These are phyloP conservation scores for Cyclotella atomus DNA, from an alignment of 108 stramenopile genomes.

Conservation along the genomic window DNA sequence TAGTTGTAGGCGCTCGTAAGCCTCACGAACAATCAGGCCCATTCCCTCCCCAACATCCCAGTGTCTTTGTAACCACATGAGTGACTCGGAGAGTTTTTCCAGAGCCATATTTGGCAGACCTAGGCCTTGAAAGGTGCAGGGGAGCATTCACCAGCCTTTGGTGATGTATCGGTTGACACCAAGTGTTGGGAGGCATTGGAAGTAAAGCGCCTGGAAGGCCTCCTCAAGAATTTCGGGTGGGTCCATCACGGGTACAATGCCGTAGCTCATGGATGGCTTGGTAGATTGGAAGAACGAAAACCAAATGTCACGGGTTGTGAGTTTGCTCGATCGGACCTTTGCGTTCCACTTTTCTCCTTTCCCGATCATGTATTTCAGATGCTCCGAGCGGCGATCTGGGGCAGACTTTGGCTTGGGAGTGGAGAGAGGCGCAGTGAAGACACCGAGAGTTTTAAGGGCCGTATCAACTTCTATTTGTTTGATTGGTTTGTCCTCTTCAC, in stretches of 20 bases:
- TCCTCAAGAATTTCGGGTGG: not conserved
- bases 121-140: not conserved
- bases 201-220: not conserved
- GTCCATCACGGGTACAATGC: not conserved
- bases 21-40: not conserved
- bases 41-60: not conserved
- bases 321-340: not conserved
- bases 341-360: not conserved
- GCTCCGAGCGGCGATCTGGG: not conserved
- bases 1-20: not conserved
- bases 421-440: not conserved
- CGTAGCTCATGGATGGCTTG: not conserved
- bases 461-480: not conserved
- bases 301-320: not conserved
- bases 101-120: slow-evolving; percentile 10
- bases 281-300: not conserved
- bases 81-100: not conserved
- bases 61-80: not conserved
- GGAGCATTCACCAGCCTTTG: slow-evolving; percentile 10
- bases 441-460: not conserved
- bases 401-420: not conserved
- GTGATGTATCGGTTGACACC: slow-evolving; percentile 8
- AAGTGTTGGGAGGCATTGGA: not conserved
- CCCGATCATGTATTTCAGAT: not conserved
- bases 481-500: not conserved